Evolutionary conservation across 768 basidiomycete genomes (phyloP).

Genomic region (Tephrocybe sp.): DNA sequence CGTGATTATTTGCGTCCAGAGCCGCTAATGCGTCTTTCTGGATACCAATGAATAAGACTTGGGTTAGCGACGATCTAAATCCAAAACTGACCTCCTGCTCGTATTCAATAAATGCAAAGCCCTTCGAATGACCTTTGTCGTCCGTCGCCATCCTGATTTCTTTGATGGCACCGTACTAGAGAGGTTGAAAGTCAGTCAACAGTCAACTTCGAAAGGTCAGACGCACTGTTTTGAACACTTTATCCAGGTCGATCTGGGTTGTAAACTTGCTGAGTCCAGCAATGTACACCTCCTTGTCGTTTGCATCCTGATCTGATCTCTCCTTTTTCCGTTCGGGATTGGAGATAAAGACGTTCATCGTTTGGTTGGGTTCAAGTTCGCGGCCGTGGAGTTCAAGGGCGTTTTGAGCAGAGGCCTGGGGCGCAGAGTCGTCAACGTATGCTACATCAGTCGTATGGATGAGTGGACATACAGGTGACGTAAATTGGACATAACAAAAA

Average conservation of each 20-base stretch:
- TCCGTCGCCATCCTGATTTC: constrained; percentile 79
- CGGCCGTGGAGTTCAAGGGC: constrained; percentile 80
- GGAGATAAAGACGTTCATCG: constrained; percentile 80
- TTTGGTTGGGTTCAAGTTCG: constrained; percentile 68
- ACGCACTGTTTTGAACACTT: constrained; percentile 75
- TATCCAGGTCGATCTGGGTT: constrained; percentile 74
- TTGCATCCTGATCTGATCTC: constrained; percentile 84
- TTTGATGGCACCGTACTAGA: constrained; percentile 82
- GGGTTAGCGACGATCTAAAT: neutral
- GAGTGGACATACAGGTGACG: constrained; percentile 65
- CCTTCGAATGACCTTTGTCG: constrained; percentile 67
- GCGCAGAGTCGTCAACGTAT: neutral
- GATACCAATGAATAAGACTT: neutral
- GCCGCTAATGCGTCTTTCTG: constrained; percentile 73
- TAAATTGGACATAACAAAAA: constrained; percentile 94
- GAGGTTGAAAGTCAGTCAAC: constrained; percentile 5
- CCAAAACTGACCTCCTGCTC: constrained; percentile 63
- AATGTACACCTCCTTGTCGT: constrained; percentile 85
- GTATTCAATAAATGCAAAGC: constrained; percentile 93
- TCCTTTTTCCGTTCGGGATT: constrained; percentile 89
- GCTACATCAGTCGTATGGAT: neutral
- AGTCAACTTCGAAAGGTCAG: no score
- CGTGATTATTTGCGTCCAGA: constrained; percentile 80
- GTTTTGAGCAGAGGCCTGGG: constrained; percentile 63
- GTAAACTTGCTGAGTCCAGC: constrained; percentile 81